phyloP scores from a whole-genome alignment of 1,284 basidiomycete genomes.

The Tilletiaria anomala region DNA sequence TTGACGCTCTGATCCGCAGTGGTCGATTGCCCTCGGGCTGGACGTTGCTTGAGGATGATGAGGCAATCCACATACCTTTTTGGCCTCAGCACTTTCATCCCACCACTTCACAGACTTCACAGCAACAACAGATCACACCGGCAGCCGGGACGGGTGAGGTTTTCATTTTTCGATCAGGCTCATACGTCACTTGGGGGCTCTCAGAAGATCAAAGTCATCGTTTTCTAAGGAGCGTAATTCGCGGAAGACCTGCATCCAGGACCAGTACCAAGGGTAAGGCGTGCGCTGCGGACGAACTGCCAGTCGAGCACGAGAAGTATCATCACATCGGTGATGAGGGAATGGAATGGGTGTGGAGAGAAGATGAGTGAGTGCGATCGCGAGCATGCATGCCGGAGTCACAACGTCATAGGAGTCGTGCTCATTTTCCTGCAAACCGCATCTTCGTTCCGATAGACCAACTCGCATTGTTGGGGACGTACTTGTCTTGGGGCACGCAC shows the following conservation, averaged over 20 bases:
- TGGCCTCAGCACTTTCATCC: constrained; percentile 12
- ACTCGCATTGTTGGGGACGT: constrained; percentile 35
- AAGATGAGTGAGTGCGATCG: too few species aligned
- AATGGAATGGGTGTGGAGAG: constrained; percentile 30
- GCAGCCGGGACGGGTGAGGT: constrained; percentile 15
- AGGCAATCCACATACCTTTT: constrained; percentile 31
- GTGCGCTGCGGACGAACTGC: not conserved
- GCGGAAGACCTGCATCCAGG: constrained; percentile 3
- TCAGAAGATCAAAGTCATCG: constrained; percentile 17
- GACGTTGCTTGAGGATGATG: constrained; percentile 28
- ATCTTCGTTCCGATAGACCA: too few species aligned
- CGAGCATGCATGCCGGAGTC: too few species aligned
- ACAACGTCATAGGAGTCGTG: too few species aligned
- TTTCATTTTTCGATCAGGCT: constrained; percentile 32
- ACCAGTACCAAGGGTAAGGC: not conserved
- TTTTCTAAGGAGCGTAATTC: constrained; percentile 23
- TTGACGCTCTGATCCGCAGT: constrained; percentile 15
- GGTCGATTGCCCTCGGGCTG: constrained; percentile 19
- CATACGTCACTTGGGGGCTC: constrained; percentile 36
- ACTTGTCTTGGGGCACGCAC: constrained; percentile 26
- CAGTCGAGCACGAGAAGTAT: constrained; percentile 16
- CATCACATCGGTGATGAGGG: constrained; percentile 30
- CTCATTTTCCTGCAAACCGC: too few species aligned
- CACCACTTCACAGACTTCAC: not conserved
- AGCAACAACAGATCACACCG: not conserved